Conservation (phyloP, 1,284 basidiomycete species). For the Tylopilus sp. region DNA sequence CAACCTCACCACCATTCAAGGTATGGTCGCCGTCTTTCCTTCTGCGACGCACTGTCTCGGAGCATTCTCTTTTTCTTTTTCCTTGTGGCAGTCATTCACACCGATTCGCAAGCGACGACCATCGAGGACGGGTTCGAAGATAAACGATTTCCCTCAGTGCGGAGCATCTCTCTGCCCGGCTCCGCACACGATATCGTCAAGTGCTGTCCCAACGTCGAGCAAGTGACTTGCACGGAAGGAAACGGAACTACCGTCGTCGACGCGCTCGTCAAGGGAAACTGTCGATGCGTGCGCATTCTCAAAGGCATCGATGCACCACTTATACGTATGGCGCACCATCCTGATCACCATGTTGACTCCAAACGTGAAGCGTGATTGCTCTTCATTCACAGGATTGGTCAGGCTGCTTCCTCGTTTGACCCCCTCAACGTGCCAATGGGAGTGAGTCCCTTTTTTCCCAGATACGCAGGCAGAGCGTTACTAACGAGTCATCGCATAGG, state of each 20-base stretch:
- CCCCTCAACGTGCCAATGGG: background rate
- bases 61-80: too few species aligned
- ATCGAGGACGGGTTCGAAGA: conserved; percentile 30
- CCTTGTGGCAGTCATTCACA: conserved; percentile 5
- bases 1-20: conserved; percentile 35
- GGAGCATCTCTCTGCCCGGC: conserved; percentile 25
- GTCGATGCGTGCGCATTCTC: conserved; percentile 9
- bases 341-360: too few species aligned
- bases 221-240: conserved; percentile 24
- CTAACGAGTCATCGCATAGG: too few species aligned
- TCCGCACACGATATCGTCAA: conserved; percentile 34
- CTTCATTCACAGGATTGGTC: conserved; percentile 4
- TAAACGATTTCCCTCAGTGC: conserved; percentile 27
- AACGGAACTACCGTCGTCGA: conserved; percentile 5
- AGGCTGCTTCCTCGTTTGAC: conserved; percentile 9
- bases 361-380: too few species aligned
- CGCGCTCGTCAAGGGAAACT: conserved; percentile 7
- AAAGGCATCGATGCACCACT: conserved; percentile 4
- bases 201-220: conserved; percentile 30
- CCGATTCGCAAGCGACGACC: conserved; percentile 22
- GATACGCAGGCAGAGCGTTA: too few species aligned
- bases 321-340: conserved; percentile 3
- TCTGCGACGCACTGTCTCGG: background rate
- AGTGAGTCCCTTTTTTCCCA: background rate
- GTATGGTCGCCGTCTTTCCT: background rate